Evolutionary conservation across 495 filamentous ascomycete genomes (phyloP), one percentile per base, ranked within the genome.

Genomic region (Podospora pseudopauciseta): DNA sequence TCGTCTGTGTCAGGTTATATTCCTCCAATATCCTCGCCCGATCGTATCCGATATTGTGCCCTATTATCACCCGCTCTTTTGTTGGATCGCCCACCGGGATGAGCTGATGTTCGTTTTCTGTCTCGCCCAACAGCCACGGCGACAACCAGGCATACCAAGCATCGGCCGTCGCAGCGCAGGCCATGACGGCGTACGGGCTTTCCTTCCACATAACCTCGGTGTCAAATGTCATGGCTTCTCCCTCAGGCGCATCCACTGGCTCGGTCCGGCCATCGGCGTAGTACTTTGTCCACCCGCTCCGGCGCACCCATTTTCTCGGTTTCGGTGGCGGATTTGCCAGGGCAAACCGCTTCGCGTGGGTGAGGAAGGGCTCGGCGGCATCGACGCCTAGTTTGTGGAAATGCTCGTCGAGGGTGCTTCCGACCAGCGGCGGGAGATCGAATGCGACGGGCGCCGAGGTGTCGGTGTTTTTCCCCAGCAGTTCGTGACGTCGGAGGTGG

Each of bases 71-170:
- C 26, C 92, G 86, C 6, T 88, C 82, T 69, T 85, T 79, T 5
- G 78, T 82, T 18, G 89, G 84, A 72, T 96, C 87, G 4, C 95
- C 95, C 32, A 99, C 76, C 0, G 95, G 93, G 59, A 99, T 87
- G 44, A 99, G 79, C 63, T 99, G 95, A 53, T 85, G 81, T 71
- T 91, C 83, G 27, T 85, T 86, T n/a, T 91, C 83, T 5, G 89
- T 87, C 79, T 97, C 92, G 19, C 88, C 92, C 7, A 99, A 78
- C 26, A 99, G 81, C 95, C 95, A 99, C 0, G 95, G 95, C 23
- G 94, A 97, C 63, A 99, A 77, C 95, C 95, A 99, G 2, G 91
- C 91, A 80, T 98, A 99, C 95, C 95, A 99, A 26, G 91, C 88
- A 16, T 88, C 92, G 13, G 91, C 88, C 68, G 91, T 91, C 61